phyloP scores from a whole-genome alignment of 176 grass and related monocot genomes.

The Avena sativa region DNA sequence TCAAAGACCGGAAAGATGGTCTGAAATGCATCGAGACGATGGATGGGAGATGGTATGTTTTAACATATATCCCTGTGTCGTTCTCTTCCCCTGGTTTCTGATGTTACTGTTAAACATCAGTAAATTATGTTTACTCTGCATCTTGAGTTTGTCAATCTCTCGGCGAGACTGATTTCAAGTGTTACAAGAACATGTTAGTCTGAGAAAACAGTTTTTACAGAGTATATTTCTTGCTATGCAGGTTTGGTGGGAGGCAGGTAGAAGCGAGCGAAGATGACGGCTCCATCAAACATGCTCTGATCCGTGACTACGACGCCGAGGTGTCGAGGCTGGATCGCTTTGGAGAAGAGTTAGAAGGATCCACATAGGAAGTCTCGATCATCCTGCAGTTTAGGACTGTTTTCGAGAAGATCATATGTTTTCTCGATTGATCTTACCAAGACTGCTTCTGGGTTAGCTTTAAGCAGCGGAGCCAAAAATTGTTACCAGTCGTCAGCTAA shows the following conservation, averaged over 20 bases:
- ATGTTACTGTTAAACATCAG: background rate
- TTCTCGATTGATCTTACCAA: background rate
- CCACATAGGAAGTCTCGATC: constrained; percentile 21
- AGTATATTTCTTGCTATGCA: constrained; percentile 42
- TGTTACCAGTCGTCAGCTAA: background rate
- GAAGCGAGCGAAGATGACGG: constrained; percentile 86
- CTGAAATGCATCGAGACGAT: constrained; percentile 84
- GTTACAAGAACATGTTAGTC: background rate
- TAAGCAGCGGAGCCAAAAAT: background rate
- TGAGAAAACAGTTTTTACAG: background rate
- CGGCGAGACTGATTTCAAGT: background rate
- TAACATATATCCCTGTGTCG: background rate
- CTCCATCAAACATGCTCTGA: constrained; percentile 70
- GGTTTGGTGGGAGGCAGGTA: constrained; percentile 85
- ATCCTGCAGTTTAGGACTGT: background rate
- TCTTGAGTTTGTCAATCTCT: background rate
- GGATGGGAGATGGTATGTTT: constrained; percentile 93
- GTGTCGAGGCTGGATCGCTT: constrained; percentile 79
- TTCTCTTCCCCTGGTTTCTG: constrained; percentile 9
- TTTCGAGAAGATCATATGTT: background rate
- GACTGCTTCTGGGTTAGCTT: constrained; percentile 31
- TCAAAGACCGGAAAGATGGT: constrained; percentile 86
- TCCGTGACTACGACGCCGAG: constrained; percentile 92
- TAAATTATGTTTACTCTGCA: constrained; percentile 23
- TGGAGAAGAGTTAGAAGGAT: constrained; percentile 78